Conservation (phyloP, 306 rosid genomes). For the Hippophae rhamnoides region DNA sequence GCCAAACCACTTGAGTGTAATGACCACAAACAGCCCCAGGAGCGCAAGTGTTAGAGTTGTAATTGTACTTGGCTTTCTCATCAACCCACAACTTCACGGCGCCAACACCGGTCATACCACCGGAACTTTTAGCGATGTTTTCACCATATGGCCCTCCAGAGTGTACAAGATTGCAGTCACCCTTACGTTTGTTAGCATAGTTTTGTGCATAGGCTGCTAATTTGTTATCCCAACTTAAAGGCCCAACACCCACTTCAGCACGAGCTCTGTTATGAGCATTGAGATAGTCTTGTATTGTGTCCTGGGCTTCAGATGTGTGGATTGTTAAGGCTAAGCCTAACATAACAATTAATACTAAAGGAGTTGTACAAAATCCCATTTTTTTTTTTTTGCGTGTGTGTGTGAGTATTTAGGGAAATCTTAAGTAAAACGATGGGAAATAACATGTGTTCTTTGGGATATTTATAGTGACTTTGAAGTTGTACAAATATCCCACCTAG, state of each 20-base stretch:
- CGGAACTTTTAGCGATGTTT: constrained; percentile 25
- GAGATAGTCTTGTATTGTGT: constrained; percentile 23
- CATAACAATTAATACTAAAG: too few species aligned
- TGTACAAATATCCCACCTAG: too few species aligned
- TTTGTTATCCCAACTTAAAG: constrained; percentile 22
- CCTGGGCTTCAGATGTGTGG: constrained; percentile 1
- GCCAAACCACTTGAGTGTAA: constrained; percentile 37
- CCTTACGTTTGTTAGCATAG: constrained; percentile 10
- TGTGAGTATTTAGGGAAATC: too few species aligned
- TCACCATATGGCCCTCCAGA: constrained; percentile 21
- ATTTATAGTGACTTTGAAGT: too few species aligned
- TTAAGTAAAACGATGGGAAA: too few species aligned
- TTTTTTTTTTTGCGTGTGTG: too few species aligned
- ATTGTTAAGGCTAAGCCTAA: too few species aligned
- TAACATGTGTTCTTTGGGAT: too few species aligned
- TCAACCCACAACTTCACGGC: constrained; percentile 38
- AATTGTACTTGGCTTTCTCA: constrained; percentile 25
- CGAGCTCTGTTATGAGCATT: constrained; percentile 33
- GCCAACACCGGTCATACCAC: constrained; percentile 3
- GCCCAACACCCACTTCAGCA: constrained; percentile 23
- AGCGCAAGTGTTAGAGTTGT: constrained; percentile 30
- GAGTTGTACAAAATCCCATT: too few species aligned
- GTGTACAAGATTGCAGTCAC: constrained; percentile 17
- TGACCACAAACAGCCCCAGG: constrained; percentile 28
- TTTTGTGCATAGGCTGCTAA: constrained; percentile 18